phyloP scores from a whole-genome alignment of 768 basidiomycete genomes.

The Nidularia pulvinata region DNA sequence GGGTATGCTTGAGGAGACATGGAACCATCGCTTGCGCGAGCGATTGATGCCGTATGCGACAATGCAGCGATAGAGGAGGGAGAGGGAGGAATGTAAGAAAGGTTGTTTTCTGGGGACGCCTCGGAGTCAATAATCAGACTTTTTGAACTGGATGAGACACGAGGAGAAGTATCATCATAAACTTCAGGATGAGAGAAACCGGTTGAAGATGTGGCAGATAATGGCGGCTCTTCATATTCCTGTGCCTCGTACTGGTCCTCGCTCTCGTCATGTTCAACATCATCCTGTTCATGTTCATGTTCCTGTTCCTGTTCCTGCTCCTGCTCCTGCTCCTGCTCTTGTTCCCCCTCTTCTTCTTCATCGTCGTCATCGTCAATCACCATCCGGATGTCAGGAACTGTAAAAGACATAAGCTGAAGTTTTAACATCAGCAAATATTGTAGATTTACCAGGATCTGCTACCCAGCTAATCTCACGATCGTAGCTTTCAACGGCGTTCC shows the following conservation, averaged over 20 bases:
- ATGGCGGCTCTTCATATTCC: slow-evolving; percentile 44
- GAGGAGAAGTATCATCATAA: slow-evolving; percentile 52
- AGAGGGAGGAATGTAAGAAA: slow-evolving; percentile 44
- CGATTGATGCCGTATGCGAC: slow-evolving; percentile 35
- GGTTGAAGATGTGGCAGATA: slow-evolving; percentile 50
- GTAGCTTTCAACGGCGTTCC: slow-evolving; percentile 29
- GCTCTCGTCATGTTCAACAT: slow-evolving; percentile 35
- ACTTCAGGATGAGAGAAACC: slow-evolving; percentile 43
- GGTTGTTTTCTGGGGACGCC: slow-evolving; percentile 49
- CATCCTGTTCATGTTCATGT: slow-evolving; percentile 26
- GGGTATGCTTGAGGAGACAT: slow-evolving; percentile 59
- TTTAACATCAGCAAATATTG: too few relatives aligned
- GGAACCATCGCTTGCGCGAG: slow-evolving; percentile 43
- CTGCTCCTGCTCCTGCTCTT: slow-evolving; percentile 44
- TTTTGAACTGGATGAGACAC: slow-evolving; percentile 57
- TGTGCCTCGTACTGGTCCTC: slow-evolving; percentile 26
- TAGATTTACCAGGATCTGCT: slow-evolving; percentile 58
- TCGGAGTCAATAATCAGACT: slow-evolving; percentile 66
- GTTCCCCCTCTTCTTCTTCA: slow-evolving; percentile 43
- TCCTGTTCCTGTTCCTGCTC: slow-evolving; percentile 28
- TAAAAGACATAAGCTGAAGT: slow-evolving; percentile 20
- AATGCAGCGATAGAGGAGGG: slow-evolving; percentile 46
- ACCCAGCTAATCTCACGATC: slow-evolving; percentile 78
- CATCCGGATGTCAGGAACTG: slow-evolving; percentile 58
- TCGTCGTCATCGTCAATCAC: slow-evolving; percentile 62